phyloP scores from a whole-genome alignment of 2,329 filamentous ascomycete genomes.

The Venturia oleaginea region DNA sequence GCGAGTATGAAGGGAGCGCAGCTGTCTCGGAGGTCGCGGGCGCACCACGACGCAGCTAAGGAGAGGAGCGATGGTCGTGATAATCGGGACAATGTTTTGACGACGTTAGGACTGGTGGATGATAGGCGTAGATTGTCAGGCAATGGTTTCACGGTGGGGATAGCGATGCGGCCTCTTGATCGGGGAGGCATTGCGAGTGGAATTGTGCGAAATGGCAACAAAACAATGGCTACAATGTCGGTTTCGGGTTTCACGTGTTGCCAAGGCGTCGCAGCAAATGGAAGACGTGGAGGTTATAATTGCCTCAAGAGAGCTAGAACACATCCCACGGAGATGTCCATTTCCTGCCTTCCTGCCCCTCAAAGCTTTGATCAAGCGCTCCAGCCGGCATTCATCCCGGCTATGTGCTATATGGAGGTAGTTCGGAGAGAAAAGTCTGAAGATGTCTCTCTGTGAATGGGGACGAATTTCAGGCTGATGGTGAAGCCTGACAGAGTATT shows the following conservation, averaged over 20 bases:
- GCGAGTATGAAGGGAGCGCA: constrained; percentile 50
- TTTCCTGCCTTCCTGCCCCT: background rate
- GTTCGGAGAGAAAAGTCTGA: no score
- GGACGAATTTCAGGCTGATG: no score
- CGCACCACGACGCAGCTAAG: constrained; percentile 69
- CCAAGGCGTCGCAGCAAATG: background rate
- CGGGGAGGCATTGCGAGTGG: constrained; percentile 13
- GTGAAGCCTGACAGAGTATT: no score
- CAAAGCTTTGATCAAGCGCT: background rate
- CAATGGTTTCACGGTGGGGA: constrained; percentile 63
- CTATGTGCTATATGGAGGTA: background rate
- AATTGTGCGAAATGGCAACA: background rate
- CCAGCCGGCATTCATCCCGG: background rate
- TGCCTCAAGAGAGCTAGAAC: background rate
- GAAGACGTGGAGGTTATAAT: no score
- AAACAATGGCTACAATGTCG: background rate
- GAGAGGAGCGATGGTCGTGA: constrained; percentile 63
- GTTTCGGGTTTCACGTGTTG: background rate
- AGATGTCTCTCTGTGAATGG: no score
- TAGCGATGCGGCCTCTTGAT: constrained; percentile 37
- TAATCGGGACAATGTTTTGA: constrained; percentile 59
- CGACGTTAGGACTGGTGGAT: constrained; percentile 52
- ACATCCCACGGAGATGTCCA: background rate
- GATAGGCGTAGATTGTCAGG: constrained; percentile 62
- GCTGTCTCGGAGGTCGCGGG: constrained; percentile 51